Evolutionary conservation across 192 early-diverging fungal species (phyloP), one percentile per base, ranked within the genome.

Genomic region (Physocladia obscura): DNA sequence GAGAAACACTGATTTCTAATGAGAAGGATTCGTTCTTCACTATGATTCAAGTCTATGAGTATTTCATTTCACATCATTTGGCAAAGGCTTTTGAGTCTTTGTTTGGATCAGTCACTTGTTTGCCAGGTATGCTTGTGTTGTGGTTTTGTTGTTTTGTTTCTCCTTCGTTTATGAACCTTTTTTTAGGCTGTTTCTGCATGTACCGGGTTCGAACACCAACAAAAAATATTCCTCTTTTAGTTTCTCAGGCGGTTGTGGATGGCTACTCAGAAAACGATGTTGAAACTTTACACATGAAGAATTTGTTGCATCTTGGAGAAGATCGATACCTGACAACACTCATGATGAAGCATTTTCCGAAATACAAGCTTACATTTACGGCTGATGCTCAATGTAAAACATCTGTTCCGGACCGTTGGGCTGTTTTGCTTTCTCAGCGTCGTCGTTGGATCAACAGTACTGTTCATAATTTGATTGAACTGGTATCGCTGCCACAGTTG

Each of bases 401-500:
- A 37, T 91, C 87, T 49, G 97, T 93, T 6, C 97, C 97, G 3
- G 97, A 98, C 71, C 87, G 87, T 67, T 96, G 94, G 89, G 80
- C 86, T 54, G 89, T 99, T 34, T 77, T 99, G 52, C 76, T 99
- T 29, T 99, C 97, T 3, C 97, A 99, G 77, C 91, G 97, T 62
- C 94, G 97, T 80, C 91, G 97, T 70, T 99, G 97, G 97, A 99
- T 99, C 74, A 99, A 99, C 83, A 97, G 95, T 39, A 99, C 97
- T 2, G 92, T 99, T 5, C 97, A 99, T 84, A 99, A 99, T 75
- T 81, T 98, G 74, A 88, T 97, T 71, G 97, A 99, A 76, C 82
- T 99, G 44, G 76, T 95, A 30, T 88, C 94, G 69, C 79, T 99
- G 67, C 91, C 92, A 22, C 94, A 97, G 62, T 88, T 98, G 32